A percentile compares a stretch with the other conserved stretches of the same genome.
These are phyloP conservation scores for Metschnikowia picachoensis DNA, from an alignment of 805 yeast species.

Conservation along the genomic window DNA sequence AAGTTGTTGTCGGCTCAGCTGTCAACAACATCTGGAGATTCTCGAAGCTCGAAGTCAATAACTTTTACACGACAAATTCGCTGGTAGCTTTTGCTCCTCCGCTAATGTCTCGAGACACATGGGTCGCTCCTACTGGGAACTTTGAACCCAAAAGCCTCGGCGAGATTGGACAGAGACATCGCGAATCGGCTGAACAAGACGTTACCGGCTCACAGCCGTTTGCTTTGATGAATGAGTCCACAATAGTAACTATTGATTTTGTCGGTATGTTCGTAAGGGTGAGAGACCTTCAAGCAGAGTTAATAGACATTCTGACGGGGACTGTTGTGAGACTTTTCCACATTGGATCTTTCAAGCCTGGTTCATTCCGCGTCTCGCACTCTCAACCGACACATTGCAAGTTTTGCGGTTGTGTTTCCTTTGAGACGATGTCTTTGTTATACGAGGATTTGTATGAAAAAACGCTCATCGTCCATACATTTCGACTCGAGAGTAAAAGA, in stretches of 20 bases:
- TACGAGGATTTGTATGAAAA: constrained; percentile 59
- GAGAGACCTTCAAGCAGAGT: constrained; percentile 51
- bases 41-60: constrained; percentile 34
- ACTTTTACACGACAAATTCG: constrained; percentile 6
- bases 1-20: constrained; percentile 57
- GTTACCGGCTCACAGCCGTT: neutral
- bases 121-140: neutral
- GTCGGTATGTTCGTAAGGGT: constrained; percentile 73
- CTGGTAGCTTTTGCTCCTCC: constrained; percentile 16
- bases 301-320: constrained; percentile 78
- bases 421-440: constrained; percentile 66
- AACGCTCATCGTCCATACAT: constrained; percentile 67
- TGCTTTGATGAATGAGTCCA: constrained; percentile 28
- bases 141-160: neutral
- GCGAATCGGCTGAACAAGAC: neutral
- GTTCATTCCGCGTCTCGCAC: constrained; percentile 66
- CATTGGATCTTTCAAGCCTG: constrained; percentile 60
- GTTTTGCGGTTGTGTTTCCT: constrained; percentile 86
- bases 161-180: neutral
- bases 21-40: constrained; percentile 66
- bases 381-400: constrained; percentile 85
- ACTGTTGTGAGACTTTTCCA: constrained; percentile 56
- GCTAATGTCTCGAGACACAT: constrained; percentile 15
- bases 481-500: constrained; percentile 57
- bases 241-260: constrained; percentile 57